A percentile compares a stretch with the other conserved stretches of the same genome.
phyloP scores from a whole-genome alignment of 352 stramenopile genomes.

The Blastocystis sp. region DNA sequence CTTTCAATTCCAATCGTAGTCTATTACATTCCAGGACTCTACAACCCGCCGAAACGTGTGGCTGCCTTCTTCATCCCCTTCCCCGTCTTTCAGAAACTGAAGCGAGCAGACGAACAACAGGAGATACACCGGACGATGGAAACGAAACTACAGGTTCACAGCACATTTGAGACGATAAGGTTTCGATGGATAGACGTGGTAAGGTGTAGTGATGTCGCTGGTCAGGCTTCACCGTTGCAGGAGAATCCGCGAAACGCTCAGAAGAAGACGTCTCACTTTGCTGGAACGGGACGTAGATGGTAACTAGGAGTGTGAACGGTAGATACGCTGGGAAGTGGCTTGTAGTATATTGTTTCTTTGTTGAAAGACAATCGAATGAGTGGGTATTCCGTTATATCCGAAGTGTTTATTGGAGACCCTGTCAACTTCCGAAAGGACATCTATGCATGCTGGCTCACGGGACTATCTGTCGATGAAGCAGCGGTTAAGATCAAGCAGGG shows the following conservation, averaged over 20 bases:
- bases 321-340: constrained; percentile 29
- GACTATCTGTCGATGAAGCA: not conserved
- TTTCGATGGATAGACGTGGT: not conserved
- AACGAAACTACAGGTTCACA: not conserved
- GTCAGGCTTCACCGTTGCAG: too few relatives aligned
- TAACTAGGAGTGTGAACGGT: not conserved
- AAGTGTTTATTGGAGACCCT: constrained; percentile 49
- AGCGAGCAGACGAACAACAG: not conserved
- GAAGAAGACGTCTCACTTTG: not conserved
- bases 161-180: not conserved
- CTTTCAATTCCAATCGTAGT: not conserved
- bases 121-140: not conserved
- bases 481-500: not conserved
- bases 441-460: not conserved
- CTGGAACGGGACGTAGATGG: constrained; percentile 12
- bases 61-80: constrained; percentile 18
- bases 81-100: not conserved
- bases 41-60: constrained; percentile 11
- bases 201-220: not conserved
- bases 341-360: not conserved
- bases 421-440: constrained; percentile 46
- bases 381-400: constrained; percentile 20
- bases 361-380: not conserved
- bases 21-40: not conserved
- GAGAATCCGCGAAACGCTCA: too few relatives aligned